phyloP scores from a whole-genome alignment of 345 rosid genomes.

The Populus pruinosa region DNA sequence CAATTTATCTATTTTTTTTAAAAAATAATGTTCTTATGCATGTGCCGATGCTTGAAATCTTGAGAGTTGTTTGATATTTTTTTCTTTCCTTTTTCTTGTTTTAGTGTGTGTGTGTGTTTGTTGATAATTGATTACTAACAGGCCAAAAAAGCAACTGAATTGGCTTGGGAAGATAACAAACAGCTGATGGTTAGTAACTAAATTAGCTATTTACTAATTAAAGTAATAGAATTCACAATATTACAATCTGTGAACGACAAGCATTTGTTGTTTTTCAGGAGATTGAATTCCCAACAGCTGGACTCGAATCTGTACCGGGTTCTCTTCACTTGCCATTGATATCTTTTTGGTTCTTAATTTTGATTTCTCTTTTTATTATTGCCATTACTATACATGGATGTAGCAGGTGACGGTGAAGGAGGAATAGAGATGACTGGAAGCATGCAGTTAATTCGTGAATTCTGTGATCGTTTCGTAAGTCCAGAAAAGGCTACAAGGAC shows the following conservation, averaged over 20 bases:
- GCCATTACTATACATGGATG: neutral
- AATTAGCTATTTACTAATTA: neutral
- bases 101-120: neutral
- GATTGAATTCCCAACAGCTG: constrained; percentile 92
- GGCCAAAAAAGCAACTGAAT: constrained; percentile 70
- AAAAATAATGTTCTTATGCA: too few species aligned
- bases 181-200: constrained; percentile 58
- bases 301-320: constrained; percentile 93
- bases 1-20: neutral
- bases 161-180: constrained; percentile 60
- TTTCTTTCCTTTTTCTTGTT: neutral
- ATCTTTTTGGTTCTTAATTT: neutral
- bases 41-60: neutral
- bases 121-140: constrained; percentile 21
- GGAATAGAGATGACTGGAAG: constrained; percentile 91
- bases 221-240: constrained; percentile 3
- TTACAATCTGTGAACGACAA: constrained; percentile 19
- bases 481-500: constrained; percentile 64
- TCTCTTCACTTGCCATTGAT: neutral
- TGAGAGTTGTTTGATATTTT: too few species aligned
- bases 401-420: constrained; percentile 92
- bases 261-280: constrained; percentile 52
- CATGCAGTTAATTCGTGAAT: constrained; percentile 78
- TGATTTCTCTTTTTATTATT: constrained; percentile 2
- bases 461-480: constrained; percentile 60